Evolutionary conservation across 2,329 filamentous ascomycete genomes (phyloP), one percentile per base, ranked within the genome.

Genomic region (Spiromastix sp.): DNA sequence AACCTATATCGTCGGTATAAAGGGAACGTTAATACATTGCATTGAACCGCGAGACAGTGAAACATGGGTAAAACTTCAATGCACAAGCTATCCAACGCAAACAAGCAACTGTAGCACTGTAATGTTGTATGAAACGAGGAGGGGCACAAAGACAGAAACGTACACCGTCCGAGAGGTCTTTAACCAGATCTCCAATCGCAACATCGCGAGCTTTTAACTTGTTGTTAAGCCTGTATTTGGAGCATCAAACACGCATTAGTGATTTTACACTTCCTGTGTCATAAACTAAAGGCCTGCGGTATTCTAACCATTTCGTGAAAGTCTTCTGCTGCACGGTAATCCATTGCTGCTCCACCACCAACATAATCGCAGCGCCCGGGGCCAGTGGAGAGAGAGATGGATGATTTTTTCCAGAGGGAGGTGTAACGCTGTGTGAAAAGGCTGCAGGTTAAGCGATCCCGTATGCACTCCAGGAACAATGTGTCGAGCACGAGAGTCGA

Each of bases 311-410:
- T 84, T 96, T 98, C 40, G 87, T 94, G 63, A 98, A 98, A 18
- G 91, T 98, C 74, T 96, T 98, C 63, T 96, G 82, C 69, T 96
- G 89, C 63, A 94, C 86, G 55, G 71, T 74, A 51, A 78, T 67
- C 73, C 74, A 77, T 61, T 73, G 70, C 64, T 75, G 71, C 60
- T 79, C 73, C 37, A 66, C 59, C 50, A 59, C 57, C 55, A 65
- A 61, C 63, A 66, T 66, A 25, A 30, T 36, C 17, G 15, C 26
- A n/a, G n/a, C n/a, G n/a, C n/a, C n/a, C n/a, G n/a, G n/a, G n/a
- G n/a, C n/a, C n/a, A n/a, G n/a, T n/a, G n/a, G n/a, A n/a, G n/a
- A n/a, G n/a, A n/a, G n/a, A n/a, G n/a, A n/a, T n/a, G n/a, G n/a
- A n/a, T n/a, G n/a, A n/a, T n/a, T n/a, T n/a, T n/a, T n/a, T n/a